Evolutionary conservation across 2,329 filamentous ascomycete genomes (phyloP), one percentile per base, ranked within the genome.

Genomic region (Ophiostoma pallidulum): DNA sequence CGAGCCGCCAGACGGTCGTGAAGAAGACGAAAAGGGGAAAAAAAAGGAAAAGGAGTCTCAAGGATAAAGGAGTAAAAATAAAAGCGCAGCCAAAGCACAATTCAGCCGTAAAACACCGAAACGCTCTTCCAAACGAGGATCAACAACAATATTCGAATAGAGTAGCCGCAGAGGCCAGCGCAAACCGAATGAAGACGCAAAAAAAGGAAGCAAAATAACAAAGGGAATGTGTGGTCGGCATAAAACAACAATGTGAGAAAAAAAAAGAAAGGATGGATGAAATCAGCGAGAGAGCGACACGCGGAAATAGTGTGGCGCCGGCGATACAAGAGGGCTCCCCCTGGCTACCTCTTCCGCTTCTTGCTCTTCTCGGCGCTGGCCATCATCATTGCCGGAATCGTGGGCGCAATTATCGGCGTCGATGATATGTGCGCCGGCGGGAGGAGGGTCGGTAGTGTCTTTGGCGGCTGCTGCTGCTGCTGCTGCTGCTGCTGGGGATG

Each of bases 331-430:
- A 41, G 39, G 13, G 7, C 20, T 26, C 14, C 4, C 18, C 16
- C n/a, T 24, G 10, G 33, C 51, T 35, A 80, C 66, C 77, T 68
- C 68, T 80, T 80, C 51, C 77, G 73, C 66, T 80, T 80, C 68
- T 79, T 80, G 57, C 66, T 71, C 62, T 80, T 80, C 57, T 79
- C 76, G 10, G 57, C 51, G 19, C 53, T 48, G n/a, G 49, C 45
- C 36, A 51, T 36, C 37, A 53, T 46, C 51, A 56, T 50, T 7
- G 37, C 44, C 9, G 53, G 48, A n/a, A 53, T 48, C 14, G 49
- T 41, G 19, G 53, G 50, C 1, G 53, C 49, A 16, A 57, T 39
- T 20, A 56, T 53, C 4, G 63, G 56, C 14, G 64, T 59, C 19
- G 62, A 60, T 18, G 67, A 62, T 32, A 73, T 68, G 16, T 71